Conservation (phyloP, 495 filamentous ascomycete species). For the Aspergillus biplanus region DNA sequence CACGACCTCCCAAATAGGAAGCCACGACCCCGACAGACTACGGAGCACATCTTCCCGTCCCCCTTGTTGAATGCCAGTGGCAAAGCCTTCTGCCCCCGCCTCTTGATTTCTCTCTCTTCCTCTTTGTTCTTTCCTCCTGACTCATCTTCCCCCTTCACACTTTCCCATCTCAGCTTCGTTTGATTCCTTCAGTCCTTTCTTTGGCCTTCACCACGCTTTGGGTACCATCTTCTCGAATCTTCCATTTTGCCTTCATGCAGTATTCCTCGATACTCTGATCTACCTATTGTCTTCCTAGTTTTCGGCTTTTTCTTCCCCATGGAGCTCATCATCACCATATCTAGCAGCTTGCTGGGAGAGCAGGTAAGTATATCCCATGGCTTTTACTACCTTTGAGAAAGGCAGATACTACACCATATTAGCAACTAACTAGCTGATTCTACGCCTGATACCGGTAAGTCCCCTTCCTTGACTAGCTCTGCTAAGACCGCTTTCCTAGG, state of each 20-base stretch:
- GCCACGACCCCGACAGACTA: constrained; percentile 2
- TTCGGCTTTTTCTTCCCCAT: background rate
- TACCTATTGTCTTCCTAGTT: too few relatives aligned
- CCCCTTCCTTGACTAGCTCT: background rate
- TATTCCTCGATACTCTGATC: background rate
- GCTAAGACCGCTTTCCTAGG: background rate
- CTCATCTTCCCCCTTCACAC: background rate
- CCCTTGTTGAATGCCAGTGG: background rate
- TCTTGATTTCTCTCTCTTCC: background rate
- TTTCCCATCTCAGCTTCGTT: background rate
- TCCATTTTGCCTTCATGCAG: background rate
- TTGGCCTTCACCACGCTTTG: background rate
- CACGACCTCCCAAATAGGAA: constrained; percentile 8
- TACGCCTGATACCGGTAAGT: background rate
- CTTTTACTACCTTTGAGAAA: background rate
- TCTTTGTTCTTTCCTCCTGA: background rate
- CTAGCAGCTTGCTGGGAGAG: background rate
- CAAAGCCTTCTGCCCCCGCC: background rate
- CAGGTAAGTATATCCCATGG: background rate
- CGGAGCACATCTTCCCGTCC: background rate
- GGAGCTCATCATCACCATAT: background rate
- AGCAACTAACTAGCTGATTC: background rate
- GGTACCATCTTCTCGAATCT: background rate
- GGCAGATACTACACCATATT: background rate
- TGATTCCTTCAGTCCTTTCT: background rate